Conservation (phyloP, 352 stramenopile species). For the Pythium aristosporum region DNA sequence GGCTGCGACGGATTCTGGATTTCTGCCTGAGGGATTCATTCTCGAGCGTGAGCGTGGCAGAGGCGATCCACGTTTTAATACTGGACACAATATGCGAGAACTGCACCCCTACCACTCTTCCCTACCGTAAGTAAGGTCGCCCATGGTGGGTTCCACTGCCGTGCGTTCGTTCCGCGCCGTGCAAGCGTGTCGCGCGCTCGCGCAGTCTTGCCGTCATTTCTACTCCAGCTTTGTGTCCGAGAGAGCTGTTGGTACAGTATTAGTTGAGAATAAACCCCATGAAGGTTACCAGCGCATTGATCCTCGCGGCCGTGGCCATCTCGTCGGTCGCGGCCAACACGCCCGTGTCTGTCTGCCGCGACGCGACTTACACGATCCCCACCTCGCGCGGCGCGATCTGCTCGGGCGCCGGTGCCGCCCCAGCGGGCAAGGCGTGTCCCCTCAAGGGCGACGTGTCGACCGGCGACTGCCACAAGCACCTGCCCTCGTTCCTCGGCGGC, state of each 20-base stretch:
- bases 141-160: too few relatives aligned
- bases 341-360: constrained; percentile 26
- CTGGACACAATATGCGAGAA: too few relatives aligned
- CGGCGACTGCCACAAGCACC: constrained; percentile 23
- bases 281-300: constrained; percentile 14
- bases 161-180: too few relatives aligned
- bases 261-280: constrained; percentile 8
- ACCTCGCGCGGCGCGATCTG: constrained; percentile 26
- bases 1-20: too few relatives aligned
- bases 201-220: background rate
- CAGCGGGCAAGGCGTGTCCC: constrained; percentile 26
- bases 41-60: too few relatives aligned
- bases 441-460: constrained; percentile 22
- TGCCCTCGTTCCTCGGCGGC: constrained; percentile 26
- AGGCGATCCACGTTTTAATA: too few relatives aligned
- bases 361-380: constrained; percentile 32
- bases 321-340: constrained; percentile 15
- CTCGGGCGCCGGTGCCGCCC: constrained; percentile 20
- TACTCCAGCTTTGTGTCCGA: background rate
- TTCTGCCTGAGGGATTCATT: too few relatives aligned
- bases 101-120: too few relatives aligned
- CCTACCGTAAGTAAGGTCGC: too few relatives aligned
- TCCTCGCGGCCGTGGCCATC: constrained; percentile 15
- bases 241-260: background rate
- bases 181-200: too few relatives aligned